Percentiles rank a stretch among this genome's conserved stretches.
Evolutionary conservation across 805 yeast species (phyloP).

Genomic region (Priceomyces medius): DNA sequence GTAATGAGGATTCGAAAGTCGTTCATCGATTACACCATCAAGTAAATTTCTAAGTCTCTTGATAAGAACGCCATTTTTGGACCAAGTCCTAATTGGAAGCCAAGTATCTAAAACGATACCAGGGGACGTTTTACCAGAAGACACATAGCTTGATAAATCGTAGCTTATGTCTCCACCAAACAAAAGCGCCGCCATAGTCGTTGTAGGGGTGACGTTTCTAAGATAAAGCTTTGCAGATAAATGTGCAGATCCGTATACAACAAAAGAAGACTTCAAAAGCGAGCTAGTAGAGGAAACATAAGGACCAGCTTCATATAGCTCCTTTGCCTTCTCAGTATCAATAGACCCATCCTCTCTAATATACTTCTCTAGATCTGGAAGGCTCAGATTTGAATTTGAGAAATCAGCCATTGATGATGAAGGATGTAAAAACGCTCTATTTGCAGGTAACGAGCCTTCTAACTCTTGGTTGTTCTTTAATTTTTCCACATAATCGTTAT

Average conservation of each 20-base stretch:
- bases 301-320: constrained; percentile 44
- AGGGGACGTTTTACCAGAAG: constrained; percentile 58
- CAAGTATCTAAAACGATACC: constrained; percentile 87
- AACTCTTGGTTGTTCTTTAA: constrained; percentile 10
- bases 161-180: constrained; percentile 76
- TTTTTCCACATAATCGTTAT: constrained; percentile 46
- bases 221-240: constrained; percentile 68
- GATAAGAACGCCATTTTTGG: constrained; percentile 84
- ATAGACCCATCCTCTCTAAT: constrained; percentile 42
- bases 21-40: constrained; percentile 64
- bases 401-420: constrained; percentile 69
- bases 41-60: constrained; percentile 65
- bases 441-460: constrained; percentile 46
- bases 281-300: constrained; percentile 24
- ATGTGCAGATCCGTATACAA: constrained; percentile 60
- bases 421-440: constrained; percentile 83
- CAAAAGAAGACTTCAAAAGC: constrained; percentile 52
- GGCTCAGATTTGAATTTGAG: constrained; percentile 18
- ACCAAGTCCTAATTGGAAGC: constrained; percentile 91
- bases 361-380: constrained; percentile 17
- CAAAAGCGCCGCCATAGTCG: constrained; percentile 66
- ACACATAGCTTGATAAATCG: constrained; percentile 45
- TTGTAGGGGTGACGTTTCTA: constrained; percentile 77
- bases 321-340: constrained; percentile 29
- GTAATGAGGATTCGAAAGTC: constrained; percentile 42